Evolutionary conservation across 495 filamentous ascomycete species (phyloP), one percentile per base, ranked within the genome.

Genomic region (Coniosporium apollinis): DNA sequence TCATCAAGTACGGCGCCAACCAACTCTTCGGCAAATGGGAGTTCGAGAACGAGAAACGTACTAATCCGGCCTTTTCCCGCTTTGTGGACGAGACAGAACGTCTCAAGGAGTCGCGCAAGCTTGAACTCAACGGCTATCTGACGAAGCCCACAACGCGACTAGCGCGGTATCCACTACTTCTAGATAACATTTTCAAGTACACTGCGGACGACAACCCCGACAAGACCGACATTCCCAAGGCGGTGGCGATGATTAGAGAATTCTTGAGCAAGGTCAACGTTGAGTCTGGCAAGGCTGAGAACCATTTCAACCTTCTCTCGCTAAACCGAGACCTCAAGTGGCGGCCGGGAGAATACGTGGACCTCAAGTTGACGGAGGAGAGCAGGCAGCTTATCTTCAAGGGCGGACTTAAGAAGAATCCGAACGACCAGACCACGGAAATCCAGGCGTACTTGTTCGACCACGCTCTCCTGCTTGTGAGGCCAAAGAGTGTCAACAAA

Each of bases 81-180:
- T 96, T 99, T 46, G 91, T 96, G 15, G 91, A 99, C 42, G 87
- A 99, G 47, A 91, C 87, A 1, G 91, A 99, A 51, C 72, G 91
- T 34, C 70, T 92, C 41, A 93, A 93, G 49, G 91, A 99, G 54
- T 94, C 85, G 1, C 70, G 91, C 28, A 99, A 99, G 59, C 63
- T 99, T 21, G 91, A 99, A 57, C 62, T 99, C 32, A 99, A 99
- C 56, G 91, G 91, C 41, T 99, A 99, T 50, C 62, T 99, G 30
- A 99, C 91, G 1, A 99, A 99, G 55, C 91, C 91, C 0, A 99
- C 91, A 4, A 99, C 91, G 20, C 70, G 91, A 64, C 63, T 99
- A 47, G 91, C 91, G 24, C 70, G 91, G 52, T 99, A 99, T 54
- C 91, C 91, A 4, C 64, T 99, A 21, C 66, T 99, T 3, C 64